These are phyloP conservation scores for Solanum pinnatisectum DNA, from an alignment of 257 asterid genomes.

Conservation along the genomic window DNA sequence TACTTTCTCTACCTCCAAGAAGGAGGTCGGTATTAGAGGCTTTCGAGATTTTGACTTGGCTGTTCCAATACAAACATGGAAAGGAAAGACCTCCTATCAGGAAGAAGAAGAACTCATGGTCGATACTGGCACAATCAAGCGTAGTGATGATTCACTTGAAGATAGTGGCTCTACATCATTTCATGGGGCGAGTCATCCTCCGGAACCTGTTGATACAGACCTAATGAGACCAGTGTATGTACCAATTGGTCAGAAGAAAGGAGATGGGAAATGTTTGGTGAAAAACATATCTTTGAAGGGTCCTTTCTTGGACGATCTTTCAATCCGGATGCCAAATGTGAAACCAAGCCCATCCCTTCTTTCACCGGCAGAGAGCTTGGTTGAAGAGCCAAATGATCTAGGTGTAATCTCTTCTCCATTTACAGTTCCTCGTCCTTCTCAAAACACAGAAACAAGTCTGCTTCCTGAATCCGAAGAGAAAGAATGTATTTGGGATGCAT, in stretches of 20 bases:
- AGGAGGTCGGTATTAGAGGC: conserved; percentile 25
- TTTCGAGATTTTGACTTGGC: conserved; percentile 26
- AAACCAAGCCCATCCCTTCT: conserved; percentile 21
- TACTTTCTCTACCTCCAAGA: conserved; percentile 21
- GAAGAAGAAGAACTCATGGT: conserved; percentile 41
- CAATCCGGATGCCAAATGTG: conserved; percentile 37
- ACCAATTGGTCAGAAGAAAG: conserved; percentile 48
- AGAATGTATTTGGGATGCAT: conserved; percentile 46
- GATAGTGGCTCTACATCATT: conserved; percentile 59
- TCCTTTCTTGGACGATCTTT: conserved; percentile 44
- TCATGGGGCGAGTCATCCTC: conserved; percentile 81
- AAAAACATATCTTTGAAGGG: conserved; percentile 50
- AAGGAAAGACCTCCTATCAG: conserved; percentile 37
- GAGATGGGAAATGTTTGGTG: conserved; percentile 40
- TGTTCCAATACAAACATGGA: conserved; percentile 35
- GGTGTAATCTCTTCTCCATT: conserved; percentile 22
- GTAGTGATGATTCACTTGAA: conserved; percentile 43
- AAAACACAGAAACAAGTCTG: conserved; percentile 21
- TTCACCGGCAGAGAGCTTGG: conserved; percentile 22
- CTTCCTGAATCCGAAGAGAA: conserved; percentile 32
- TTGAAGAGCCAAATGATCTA: conserved; percentile 25
- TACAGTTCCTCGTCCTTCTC: conserved; percentile 28
- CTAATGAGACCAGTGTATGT: conserved; percentile 67
- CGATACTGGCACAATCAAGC: conserved; percentile 24
- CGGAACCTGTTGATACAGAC: conserved; percentile 61